phyloP scores from a whole-genome alignment of 2,329 filamentous ascomycete species.

The Aureobasidium sp. region DNA sequence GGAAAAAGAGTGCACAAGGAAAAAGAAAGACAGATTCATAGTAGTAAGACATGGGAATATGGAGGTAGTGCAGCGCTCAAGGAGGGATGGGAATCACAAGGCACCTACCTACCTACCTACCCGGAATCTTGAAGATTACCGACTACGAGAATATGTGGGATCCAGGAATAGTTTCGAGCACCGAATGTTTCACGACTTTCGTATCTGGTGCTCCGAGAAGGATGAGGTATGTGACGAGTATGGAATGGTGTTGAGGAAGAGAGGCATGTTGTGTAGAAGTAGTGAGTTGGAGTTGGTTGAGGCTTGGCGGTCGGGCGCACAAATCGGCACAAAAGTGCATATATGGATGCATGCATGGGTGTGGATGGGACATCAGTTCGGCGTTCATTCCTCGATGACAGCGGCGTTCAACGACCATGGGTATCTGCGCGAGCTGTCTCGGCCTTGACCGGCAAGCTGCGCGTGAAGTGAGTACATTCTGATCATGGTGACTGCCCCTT shows the following conservation, averaged over 20 bases:
- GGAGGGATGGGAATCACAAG: too few species aligned
- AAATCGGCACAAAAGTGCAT: neutral
- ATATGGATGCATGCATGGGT: neutral
- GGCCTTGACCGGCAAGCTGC: constrained; percentile 35
- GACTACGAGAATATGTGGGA: neutral
- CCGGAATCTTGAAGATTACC: neutral
- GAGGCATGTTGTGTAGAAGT: neutral
- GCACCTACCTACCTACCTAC: neutral
- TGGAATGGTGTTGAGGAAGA: constrained; percentile 12
- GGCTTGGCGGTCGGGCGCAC: neutral
- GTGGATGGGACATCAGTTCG: neutral
- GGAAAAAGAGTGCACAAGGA: neutral
- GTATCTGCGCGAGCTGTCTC: constrained; percentile 41
- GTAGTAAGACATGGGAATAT: too few species aligned
- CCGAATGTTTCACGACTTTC: neutral
- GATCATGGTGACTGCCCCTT: neutral
- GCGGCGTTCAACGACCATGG: constrained; percentile 28
- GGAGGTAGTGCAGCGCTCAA: neutral
- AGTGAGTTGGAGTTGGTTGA: neutral
- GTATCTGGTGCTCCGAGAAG: neutral
- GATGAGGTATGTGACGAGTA: constrained; percentile 16
- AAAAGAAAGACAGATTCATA: neutral
- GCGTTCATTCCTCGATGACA: constrained; percentile 5
- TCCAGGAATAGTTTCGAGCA: neutral
- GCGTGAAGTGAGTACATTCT: constrained; percentile 32